Percentiles rank a stretch among this genome's conserved stretches.
Conservation (phyloP, 371 early-diverging fungal species). For the Syncephalastrum monosporum region DNA sequence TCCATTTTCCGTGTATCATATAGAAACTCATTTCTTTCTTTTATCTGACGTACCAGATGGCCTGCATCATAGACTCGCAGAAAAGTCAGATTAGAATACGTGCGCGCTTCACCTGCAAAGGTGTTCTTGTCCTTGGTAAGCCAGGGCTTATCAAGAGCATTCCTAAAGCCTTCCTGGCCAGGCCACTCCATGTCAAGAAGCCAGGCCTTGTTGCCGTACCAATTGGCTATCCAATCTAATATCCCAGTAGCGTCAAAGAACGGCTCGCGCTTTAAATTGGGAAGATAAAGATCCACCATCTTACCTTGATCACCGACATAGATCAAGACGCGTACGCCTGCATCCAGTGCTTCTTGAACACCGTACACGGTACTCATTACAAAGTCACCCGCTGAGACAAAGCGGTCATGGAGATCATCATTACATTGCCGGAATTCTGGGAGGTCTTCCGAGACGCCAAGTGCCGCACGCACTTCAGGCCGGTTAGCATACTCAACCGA, state of each 20-base stretch:
- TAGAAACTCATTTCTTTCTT: neutral
- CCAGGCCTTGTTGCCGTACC: constrained; percentile 88
- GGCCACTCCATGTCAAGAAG: constrained; percentile 73
- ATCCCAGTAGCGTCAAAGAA: neutral
- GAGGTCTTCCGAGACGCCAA: constrained; percentile 61
- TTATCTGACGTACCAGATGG: constrained; percentile 62
- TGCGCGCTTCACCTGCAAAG: constrained; percentile 70
- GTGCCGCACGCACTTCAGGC: constrained; percentile 62
- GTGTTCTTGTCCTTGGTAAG: constrained; percentile 18
- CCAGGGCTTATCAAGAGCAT: constrained; percentile 58
- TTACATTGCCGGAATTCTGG: constrained; percentile 71
- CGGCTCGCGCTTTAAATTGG: too few relatives aligned
- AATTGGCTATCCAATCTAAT: constrained; percentile 77
- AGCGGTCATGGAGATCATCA: constrained; percentile 65
- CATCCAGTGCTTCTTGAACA: constrained; percentile 57
- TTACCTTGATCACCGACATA: constrained; percentile 62
- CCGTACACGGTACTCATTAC: constrained; percentile 56
- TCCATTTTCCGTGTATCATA: neutral
- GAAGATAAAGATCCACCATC: too few relatives aligned
- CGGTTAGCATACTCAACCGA: constrained; percentile 73
- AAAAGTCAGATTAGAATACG: constrained; percentile 69
- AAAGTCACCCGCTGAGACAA: constrained; percentile 73
- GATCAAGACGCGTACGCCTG: constrained; percentile 73
- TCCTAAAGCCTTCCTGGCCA: constrained; percentile 64
- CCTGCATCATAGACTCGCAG: constrained; percentile 81